A percentile compares a stretch with the other conserved stretches of the same genome.
Evolutionary conservation across 805 yeast genomes (phyloP).

Genomic region (Lachancea nothofagi): DNA sequence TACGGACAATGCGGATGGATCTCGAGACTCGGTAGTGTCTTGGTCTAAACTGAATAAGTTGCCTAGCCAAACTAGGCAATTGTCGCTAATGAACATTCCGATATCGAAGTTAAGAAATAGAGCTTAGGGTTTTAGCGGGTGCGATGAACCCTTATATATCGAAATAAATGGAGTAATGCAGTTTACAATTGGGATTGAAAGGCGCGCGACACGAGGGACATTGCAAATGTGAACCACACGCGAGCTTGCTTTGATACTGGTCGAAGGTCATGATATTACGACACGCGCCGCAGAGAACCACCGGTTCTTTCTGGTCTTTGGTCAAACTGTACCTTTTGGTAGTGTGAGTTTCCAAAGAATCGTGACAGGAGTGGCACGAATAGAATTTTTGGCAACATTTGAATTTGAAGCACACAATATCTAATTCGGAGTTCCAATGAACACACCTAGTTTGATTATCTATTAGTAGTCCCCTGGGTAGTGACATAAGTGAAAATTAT

Average conservation of each 20-base stretch:
- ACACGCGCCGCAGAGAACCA: constrained; percentile 31
- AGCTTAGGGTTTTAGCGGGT: neutral
- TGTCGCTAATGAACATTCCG: constrained; percentile 28
- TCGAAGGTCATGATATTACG: constrained; percentile 24
- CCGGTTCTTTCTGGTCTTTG: constrained; percentile 3
- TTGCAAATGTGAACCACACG: neutral
- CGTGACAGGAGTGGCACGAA: constrained; percentile 31
- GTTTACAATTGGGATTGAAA: constrained; percentile 32
- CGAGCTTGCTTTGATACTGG: constrained; percentile 14
- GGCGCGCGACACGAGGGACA: constrained; percentile 23
- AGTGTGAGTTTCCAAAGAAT: constrained; percentile 17
- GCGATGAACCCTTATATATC: constrained; percentile 4
- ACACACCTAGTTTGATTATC: constrained; percentile 29
- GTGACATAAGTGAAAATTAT: neutral
- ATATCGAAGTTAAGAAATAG: constrained; percentile 25
- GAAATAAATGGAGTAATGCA: constrained; percentile 31
- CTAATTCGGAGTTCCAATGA: constrained; percentile 31
- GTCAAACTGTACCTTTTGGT: constrained; percentile 14
- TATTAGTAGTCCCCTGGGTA: constrained; percentile 19
- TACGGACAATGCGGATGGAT: neutral
- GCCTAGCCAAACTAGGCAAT: constrained; percentile 13
- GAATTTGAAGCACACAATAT: constrained; percentile 30
- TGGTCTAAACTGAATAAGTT: neutral
- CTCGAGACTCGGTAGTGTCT: neutral
- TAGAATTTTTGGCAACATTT: constrained; percentile 29